Base-by-base conservation (phyloP, 495 filamentous ascomycete genomes). In the Pseudotulostoma volvatum region DNA sequence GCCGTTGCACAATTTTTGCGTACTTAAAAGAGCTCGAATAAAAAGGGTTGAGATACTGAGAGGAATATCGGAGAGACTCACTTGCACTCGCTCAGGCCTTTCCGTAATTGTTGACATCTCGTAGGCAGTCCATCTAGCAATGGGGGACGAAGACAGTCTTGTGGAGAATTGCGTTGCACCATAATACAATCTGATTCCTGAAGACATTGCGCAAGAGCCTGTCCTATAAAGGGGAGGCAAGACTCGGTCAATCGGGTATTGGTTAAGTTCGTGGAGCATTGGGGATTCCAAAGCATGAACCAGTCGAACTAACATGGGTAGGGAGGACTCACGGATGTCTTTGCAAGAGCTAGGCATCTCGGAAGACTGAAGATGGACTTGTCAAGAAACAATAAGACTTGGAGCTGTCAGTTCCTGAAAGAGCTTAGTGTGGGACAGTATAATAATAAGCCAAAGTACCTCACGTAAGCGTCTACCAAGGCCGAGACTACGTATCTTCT, bases 101-200 rank as follows among this genome's bases (percentile, higher is more conserved):
- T 84, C 57, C 84, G 81, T 39, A 97, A 68, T 55, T 94, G 92
- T 56, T 92, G 90, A 56, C 90, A 97, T 60, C 76, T 74, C 21
- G 70, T 76, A 11, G 90, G 90, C 11, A 96, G 71, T 8, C 75
- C 74, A 19, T 90, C 76, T 50, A 67, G 58, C 19, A 87, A 69
- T 0, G 88, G 90, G 13, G 74, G 67, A 18, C 82, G 77, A 17
- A 97, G 73, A 57, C 90, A 97, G 50, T 97, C 90, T 44, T 73
- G 68, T 25, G 90, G 79, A 7, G 73, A 72, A 63, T 94, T 74
- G 37, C 90, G 83, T 36, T 93, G 64, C 35, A 93, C 70, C 73
- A 97, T 81, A 33, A 97, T 79, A 60, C 90, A 97, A 47, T 95
- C 88, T 41, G 83, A 92, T 55, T 87, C 74, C 61, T 93, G 84